phyloP scores from a whole-genome alignment of 2,329 filamentous ascomycete species.

The Trichoderma asperellum region DNA sequence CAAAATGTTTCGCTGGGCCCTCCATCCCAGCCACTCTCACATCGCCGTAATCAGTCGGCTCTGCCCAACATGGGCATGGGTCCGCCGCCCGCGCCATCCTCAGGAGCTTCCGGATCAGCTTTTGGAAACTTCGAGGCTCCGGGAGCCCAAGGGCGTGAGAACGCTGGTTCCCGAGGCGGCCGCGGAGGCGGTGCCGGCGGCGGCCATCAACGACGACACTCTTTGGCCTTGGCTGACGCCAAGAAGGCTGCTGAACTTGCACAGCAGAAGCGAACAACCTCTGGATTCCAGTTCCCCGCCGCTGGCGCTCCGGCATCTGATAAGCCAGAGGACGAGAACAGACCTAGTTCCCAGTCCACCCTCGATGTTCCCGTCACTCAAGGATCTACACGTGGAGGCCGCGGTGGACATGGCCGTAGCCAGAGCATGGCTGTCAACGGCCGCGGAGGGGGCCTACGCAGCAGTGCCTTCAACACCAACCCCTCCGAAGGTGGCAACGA shows the following conservation, averaged over 20 bases:
- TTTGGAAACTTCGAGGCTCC: conserved; percentile 80
- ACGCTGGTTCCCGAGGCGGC: conserved; percentile 64
- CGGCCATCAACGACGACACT: conserved; percentile 93
- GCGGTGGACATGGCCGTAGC: conserved; percentile 72
- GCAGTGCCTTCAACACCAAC: conserved; percentile 59
- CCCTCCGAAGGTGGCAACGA: conserved; percentile 51
- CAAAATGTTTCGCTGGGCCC: conserved; percentile 75
- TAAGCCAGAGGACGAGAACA: conserved; percentile 58
- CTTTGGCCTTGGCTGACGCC: conserved; percentile 89
- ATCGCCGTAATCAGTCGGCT: conserved; percentile 97
- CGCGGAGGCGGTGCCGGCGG: conserved; percentile 68
- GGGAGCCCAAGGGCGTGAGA: conserved; percentile 43
- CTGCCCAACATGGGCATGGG: conserved; percentile 91
- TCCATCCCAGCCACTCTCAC: conserved; percentile 77
- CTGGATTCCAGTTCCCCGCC: conserved; percentile 91
- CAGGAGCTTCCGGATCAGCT: conserved; percentile 76
- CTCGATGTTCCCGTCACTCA: conserved; percentile 45
- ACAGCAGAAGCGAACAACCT: conserved; percentile 93
- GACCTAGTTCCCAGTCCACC: conserved; percentile 38
- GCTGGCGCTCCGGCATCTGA: conserved; percentile 69
- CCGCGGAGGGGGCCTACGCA: conserved; percentile 73
- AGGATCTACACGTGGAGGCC: conserved; percentile 55
- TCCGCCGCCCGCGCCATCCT: conserved; percentile 86
- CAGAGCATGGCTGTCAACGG: conserved; percentile 87
- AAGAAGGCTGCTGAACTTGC: conserved; percentile 97